Conservation (phyloP, 2,329 filamentous ascomycete genomes). For the Arthrobotrys megalospora region DNA sequence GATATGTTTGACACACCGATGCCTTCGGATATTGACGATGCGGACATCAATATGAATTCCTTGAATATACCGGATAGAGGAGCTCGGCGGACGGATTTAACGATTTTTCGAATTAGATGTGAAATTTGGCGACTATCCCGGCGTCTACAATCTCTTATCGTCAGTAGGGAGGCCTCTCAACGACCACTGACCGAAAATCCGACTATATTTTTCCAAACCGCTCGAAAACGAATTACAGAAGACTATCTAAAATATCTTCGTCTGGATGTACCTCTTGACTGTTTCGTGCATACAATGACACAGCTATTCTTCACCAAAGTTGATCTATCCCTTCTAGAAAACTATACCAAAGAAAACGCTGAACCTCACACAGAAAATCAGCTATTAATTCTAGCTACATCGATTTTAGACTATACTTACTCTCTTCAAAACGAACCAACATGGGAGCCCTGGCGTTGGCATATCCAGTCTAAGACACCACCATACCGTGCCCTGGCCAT, state of each 20-base stretch:
- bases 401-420: constrained; percentile 36
- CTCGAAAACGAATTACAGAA: background rate
- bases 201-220: background rate
- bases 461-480: constrained; percentile 15
- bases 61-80: constrained; percentile 40
- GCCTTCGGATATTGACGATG: constrained; percentile 71
- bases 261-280: constrained; percentile 10
- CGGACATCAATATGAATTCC: constrained; percentile 68
- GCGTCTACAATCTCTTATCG: constrained; percentile 8
- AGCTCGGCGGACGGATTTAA: constrained; percentile 37
- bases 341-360: background rate
- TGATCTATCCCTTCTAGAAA: constrained; percentile 14
- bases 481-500: constrained; percentile 30
- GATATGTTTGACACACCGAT: constrained; percentile 74
- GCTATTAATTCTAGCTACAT: constrained; percentile 2
- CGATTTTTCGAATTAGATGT: constrained; percentile 41
- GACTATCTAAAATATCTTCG: constrained; percentile 20
- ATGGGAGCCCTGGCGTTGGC: constrained; percentile 44
- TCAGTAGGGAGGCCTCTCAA: background rate
- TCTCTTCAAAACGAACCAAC: constrained; percentile 35
- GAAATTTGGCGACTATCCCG: constrained; percentile 50
- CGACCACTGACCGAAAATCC: background rate
- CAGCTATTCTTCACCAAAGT: constrained; percentile 43
- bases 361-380: background rate
- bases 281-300: constrained; percentile 33